These are phyloP conservation scores for Sporothrix variecibatus DNA, from an alignment of 2,329 filamentous ascomycete species.

Conservation along the genomic window DNA sequence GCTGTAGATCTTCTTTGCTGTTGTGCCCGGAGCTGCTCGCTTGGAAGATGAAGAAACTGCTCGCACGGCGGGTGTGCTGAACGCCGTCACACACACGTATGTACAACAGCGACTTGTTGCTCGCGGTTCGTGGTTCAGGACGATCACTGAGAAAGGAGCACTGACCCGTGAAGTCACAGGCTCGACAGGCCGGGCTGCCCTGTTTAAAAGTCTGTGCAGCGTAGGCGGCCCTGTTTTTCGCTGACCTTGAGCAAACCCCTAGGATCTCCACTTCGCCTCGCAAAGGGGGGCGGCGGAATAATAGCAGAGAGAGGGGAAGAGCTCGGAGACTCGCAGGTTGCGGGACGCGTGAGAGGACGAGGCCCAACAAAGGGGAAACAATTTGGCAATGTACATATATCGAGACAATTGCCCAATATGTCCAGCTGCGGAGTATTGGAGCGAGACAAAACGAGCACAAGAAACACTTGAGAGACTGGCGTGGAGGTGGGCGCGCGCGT, in stretches of 20 bases:
- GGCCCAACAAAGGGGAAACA: not conserved
- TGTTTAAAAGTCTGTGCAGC: slow-evolving; percentile 19
- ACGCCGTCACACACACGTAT: not conserved
- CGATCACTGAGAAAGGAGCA: not conserved
- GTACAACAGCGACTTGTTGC: not conserved
- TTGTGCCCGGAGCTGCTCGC: not conserved
- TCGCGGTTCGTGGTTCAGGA: not conserved
- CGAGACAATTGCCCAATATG: not conserved
- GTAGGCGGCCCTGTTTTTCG: slow-evolving; percentile 14
- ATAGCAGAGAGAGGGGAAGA: not conserved
- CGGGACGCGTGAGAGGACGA: not conserved
- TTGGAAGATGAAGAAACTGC: not conserved
- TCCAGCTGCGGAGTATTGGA: not conserved
- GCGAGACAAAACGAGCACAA: not conserved
- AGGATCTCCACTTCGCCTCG: slow-evolving; percentile 20
- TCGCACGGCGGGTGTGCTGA: not conserved
- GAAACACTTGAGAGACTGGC: not conserved
- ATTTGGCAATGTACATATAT: not conserved
- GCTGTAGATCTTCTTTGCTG: not conserved
- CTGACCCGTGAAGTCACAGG: not conserved
- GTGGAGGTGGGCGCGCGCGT: not conserved
- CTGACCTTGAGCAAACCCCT: slow-evolving; percentile 12
- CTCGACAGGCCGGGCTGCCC: not conserved
- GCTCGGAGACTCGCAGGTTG: not conserved
- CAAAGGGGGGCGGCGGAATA: not conserved